Conservation (phyloP, 2,329 filamentous ascomycete species). For the Ophiostoma australiae region DNA sequence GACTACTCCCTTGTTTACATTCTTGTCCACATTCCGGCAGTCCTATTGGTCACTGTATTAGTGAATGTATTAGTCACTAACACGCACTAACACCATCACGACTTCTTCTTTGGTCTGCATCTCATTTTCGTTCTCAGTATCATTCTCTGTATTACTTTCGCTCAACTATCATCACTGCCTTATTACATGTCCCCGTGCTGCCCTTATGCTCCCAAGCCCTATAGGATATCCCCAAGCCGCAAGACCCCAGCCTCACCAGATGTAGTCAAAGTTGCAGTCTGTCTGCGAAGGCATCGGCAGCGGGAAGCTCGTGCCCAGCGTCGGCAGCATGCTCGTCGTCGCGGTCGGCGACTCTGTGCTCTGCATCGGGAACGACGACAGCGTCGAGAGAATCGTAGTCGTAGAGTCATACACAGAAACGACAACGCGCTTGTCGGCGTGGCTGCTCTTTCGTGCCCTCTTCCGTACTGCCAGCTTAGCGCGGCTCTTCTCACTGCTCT, state of each 20-base stretch:
- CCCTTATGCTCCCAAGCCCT: background rate
- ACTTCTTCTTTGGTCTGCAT: background rate
- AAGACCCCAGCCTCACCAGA: constrained; percentile 17
- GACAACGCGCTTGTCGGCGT: background rate
- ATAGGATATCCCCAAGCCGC: background rate
- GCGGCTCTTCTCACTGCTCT: background rate
- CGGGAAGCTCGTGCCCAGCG: constrained; percentile 16
- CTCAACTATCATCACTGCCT: background rate
- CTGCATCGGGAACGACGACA: background rate
- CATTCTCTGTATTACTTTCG: background rate
- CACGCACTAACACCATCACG: background rate
- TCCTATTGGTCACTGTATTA: background rate
- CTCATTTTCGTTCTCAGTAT: background rate
- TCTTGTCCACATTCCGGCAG: background rate
- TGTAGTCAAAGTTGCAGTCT: constrained; percentile 26
- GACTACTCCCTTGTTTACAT: constrained; percentile 4
- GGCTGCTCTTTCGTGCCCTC: constrained; percentile 5
- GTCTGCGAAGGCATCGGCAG: constrained; percentile 27
- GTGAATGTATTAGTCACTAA: background rate
- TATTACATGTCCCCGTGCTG: background rate
- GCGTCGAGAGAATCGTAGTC: background rate
- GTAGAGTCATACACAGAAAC: background rate
- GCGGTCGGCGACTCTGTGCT: background rate
- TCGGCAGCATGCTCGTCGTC: constrained; percentile 20
- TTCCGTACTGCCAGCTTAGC: background rate